Evolutionary conservation across 805 yeast genomes (phyloP), one percentile per base, ranked within the genome.

Genomic region (Wickerhamiella lipophila): DNA sequence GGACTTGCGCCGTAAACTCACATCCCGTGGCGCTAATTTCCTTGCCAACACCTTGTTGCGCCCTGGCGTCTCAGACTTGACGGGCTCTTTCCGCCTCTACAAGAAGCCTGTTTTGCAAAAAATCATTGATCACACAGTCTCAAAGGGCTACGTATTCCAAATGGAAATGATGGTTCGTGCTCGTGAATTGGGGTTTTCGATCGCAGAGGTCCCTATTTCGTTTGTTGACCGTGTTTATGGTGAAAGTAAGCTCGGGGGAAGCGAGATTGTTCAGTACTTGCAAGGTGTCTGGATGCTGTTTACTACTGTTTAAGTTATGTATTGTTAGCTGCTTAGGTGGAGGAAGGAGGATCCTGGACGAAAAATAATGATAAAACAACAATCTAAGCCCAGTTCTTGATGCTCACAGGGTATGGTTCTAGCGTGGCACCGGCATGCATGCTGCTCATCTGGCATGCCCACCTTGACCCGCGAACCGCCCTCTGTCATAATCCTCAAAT

Each of bases 151-250:
- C 58, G 89, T 82, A 38, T 81, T 81, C 76, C 89, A 81, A 68
- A 81, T 81, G 89, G 89, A 81, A 66, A 81, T 81, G 87, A 79
- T 81, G 77, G 89, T 81, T 21, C 75, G 89, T 56, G 89, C 89
- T 36, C 73, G 83, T 61, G 70, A 79, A n/a, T 66, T 79, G 62
- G 81, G 80, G n/a, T 79, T 73, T 66, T 70, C 76, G 15, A 79
- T 81, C 56, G 88, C 82, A 26, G 89, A 81, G 63, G 87, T 81
- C 27, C 88, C 88, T 44, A 81, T 81, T 56, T 74, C 78, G 53
- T 81, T 82, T 59, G 89, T 81, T 36, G 89, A 81, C 65, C 73
- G 89, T 64, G 69, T 81, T 52, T 81, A 81, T 58, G 89, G 89
- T 43, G 88, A 81, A 64, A 72, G 79, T 55, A 81, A 81, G 63